Percentiles rank a stretch among this genome's conserved stretches.
These are phyloP conservation scores for Tephrocybe sp. DNA, from an alignment of 768 basidiomycete species.

Conservation along the genomic window DNA sequence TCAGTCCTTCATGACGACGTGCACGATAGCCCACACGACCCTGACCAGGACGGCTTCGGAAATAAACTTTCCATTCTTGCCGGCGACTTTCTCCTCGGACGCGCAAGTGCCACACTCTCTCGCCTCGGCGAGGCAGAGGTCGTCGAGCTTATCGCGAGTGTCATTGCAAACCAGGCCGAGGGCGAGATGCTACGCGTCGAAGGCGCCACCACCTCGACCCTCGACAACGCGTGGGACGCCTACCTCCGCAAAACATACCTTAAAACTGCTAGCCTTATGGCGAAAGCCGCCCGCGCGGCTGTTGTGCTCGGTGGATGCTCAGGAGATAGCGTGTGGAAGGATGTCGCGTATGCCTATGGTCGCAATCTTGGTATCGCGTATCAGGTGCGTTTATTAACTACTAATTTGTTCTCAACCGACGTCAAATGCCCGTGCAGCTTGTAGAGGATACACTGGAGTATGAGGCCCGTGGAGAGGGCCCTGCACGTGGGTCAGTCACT, in stretches of 20 bases:
- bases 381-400: constrained; percentile 22
- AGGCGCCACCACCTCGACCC: constrained; percentile 47
- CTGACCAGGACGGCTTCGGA: constrained; percentile 70
- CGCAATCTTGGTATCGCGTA: constrained; percentile 87
- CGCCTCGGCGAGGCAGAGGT: constrained; percentile 87
- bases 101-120: constrained; percentile 85
- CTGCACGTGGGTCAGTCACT: constrained; percentile 51
- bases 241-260: constrained; percentile 75
- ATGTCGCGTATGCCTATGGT: constrained; percentile 89
- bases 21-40: constrained; percentile 63
- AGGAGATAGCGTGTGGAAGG: constrained; percentile 71
- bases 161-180: constrained; percentile 95
- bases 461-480: constrained; percentile 38
- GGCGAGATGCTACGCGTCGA: constrained; percentile 88
- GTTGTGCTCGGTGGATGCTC: constrained; percentile 84
- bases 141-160: constrained; percentile 88
- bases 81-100: constrained; percentile 93
- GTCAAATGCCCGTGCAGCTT: constrained; percentile 50
- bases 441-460: constrained; percentile 84
- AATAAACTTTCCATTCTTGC: constrained; percentile 94
- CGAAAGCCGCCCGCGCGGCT: constrained; percentile 81
- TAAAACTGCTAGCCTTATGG: constrained; percentile 90
- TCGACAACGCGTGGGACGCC: constrained; percentile 62
- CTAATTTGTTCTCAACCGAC: no score
- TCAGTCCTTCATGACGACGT: constrained; percentile 93